Conservation (phyloP, 1,284 basidiomycete genomes). For the Volvariella volvacea region DNA sequence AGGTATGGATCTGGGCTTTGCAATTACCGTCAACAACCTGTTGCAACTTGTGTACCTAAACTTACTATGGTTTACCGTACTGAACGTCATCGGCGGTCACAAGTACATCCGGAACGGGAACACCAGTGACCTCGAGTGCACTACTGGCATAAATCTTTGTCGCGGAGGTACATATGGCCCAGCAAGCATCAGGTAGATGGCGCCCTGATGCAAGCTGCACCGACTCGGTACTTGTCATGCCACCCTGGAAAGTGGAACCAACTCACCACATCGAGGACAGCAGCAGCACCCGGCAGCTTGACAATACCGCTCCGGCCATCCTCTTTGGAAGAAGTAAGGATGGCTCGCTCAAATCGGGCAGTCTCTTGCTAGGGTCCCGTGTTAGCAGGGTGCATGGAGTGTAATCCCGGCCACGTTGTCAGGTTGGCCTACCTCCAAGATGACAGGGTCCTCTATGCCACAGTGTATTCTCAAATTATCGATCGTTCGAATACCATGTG, state of each 20-base stretch:
- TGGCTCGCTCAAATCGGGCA: slow-evolving; percentile 60
- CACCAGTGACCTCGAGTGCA: slow-evolving; percentile 43
- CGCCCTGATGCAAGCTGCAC: slow-evolving; percentile 37
- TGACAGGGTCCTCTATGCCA: slow-evolving; percentile 57
- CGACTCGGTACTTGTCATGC: background rate
- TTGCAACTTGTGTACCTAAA: slow-evolving; percentile 2
- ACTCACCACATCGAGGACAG: slow-evolving; percentile 45
- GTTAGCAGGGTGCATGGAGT: slow-evolving; percentile 7
- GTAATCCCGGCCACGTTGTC: slow-evolving; percentile 6
- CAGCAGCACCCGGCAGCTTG: slow-evolving; percentile 52
- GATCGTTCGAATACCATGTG: slow-evolving; percentile 76
- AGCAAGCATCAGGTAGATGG: slow-evolving; percentile 44
- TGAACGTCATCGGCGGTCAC: slow-evolving; percentile 76
- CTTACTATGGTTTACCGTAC: slow-evolving; percentile 74
- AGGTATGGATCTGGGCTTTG: slow-evolving; percentile 80
- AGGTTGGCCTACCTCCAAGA: slow-evolving; percentile 50
- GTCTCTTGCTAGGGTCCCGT: slow-evolving; percentile 45
- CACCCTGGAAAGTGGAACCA: background rate
- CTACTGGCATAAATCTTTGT: slow-evolving; percentile 52
- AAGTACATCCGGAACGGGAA: slow-evolving; percentile 58
- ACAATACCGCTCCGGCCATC: slow-evolving; percentile 54
- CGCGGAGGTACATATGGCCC: slow-evolving; percentile 68
- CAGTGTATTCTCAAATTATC: slow-evolving; percentile 75
- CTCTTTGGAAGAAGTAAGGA: slow-evolving; percentile 47
- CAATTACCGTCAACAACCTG: background rate